Conservation (phyloP, 768 basidiomycete species). For the Brasilioporus rufonigricans region DNA sequence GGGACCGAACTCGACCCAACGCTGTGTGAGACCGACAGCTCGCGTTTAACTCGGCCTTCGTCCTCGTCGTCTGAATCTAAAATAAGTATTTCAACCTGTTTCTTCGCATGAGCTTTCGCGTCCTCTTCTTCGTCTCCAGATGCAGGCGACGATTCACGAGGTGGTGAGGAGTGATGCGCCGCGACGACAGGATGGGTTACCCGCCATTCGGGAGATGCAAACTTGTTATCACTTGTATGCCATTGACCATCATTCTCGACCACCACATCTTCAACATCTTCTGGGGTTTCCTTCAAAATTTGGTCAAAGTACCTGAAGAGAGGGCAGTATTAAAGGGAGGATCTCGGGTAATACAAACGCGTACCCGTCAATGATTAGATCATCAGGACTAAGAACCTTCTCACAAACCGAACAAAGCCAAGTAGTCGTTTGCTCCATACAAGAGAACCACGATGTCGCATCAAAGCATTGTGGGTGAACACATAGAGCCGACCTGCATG, state of each 20-base stretch:
- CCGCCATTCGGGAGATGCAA: conserved; percentile 72
- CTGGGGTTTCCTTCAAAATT: conserved; percentile 75
- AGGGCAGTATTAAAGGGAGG: neutral
- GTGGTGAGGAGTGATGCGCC: conserved; percentile 27
- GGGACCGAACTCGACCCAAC: conserved; percentile 39
- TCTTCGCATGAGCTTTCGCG: conserved; percentile 44
- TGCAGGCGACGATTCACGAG: conserved; percentile 26
- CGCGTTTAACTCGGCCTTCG: conserved; percentile 71
- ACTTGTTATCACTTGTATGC: conserved; percentile 90
- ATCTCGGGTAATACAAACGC: conserved; percentile 16
- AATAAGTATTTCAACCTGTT: conserved; percentile 60
- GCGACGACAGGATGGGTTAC: conserved; percentile 44
- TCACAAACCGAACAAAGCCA: conserved; percentile 96
- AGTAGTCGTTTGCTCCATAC: conserved; percentile 96
- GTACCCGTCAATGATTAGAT: conserved; percentile 91
- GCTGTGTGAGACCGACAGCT: conserved; percentile 65
- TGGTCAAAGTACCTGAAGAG: conserved; percentile 78
- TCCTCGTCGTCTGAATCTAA: conserved; percentile 77
- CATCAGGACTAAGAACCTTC: conserved; percentile 68
- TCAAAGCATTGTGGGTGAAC: conserved; percentile 96
- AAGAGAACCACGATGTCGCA: conserved; percentile 87
- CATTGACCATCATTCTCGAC: conserved; percentile 95
- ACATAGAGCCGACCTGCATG: conserved; percentile 84
- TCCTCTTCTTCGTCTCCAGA: conserved; percentile 30
- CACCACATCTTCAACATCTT: conserved; percentile 85